Evolutionary conservation across 2,329 filamentous ascomycete species (phyloP).

Genomic region (Trichoderma polysporum): DNA sequence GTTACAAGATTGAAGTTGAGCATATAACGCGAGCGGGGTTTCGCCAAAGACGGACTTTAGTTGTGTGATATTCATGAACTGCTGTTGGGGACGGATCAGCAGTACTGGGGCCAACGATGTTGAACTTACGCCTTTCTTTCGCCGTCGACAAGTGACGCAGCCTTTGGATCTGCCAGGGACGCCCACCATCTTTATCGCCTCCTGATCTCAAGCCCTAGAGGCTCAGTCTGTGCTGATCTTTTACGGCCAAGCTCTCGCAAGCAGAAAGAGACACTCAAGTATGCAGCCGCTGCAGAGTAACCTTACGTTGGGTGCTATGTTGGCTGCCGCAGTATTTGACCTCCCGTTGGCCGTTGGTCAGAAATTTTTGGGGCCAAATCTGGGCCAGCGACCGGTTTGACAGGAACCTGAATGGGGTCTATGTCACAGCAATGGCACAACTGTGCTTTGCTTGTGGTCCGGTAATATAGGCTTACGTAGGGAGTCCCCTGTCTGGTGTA

Average conservation of each 20-base stretch:
- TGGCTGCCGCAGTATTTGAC: not conserved
- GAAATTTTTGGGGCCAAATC: not conserved
- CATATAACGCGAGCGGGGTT: not conserved
- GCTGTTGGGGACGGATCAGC: not conserved
- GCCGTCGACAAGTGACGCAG: slow-evolving; percentile 19
- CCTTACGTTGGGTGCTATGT: not conserved
- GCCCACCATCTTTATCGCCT: slow-evolving; percentile 19
- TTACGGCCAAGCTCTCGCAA: not conserved
- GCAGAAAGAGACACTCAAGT: not conserved
- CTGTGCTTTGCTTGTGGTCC: not conserved
- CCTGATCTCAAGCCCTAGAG: not conserved
- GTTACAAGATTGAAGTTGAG: not conserved
- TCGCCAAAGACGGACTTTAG: not conserved
- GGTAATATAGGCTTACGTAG: not conserved
- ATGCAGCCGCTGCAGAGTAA: not conserved
- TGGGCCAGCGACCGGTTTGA: not conserved
- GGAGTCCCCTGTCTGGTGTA: not conserved
- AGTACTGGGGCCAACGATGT: not conserved
- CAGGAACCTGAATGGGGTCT: not conserved
- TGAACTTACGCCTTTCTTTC: slow-evolving; percentile 22
- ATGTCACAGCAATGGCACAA: not conserved
- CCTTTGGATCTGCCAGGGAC: slow-evolving; percentile 23
- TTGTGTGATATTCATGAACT: not conserved
- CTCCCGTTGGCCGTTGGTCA: not conserved
- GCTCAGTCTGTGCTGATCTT: not conserved